These are phyloP conservation scores for Rhazya stricta DNA, from an alignment of 257 asterid species.

Conservation along the genomic window DNA sequence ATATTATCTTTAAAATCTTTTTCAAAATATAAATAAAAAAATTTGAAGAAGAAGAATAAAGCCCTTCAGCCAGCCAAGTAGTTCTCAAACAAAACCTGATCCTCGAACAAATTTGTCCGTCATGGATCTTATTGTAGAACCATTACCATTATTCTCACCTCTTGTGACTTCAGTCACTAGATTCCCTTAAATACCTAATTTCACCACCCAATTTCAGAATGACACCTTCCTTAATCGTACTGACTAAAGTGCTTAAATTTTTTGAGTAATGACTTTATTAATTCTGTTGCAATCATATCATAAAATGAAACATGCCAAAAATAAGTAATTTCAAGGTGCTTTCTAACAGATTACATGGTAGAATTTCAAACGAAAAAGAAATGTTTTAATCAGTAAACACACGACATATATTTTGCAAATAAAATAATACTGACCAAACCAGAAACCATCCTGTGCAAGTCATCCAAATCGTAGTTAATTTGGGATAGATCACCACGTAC, in stretches of 20 bases:
- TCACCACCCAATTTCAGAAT: background rate
- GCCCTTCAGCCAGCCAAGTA: background rate
- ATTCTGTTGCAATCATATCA: background rate
- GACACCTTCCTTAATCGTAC: background rate
- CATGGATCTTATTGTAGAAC: background rate
- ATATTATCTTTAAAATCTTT: too few species aligned
- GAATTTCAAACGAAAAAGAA: background rate
- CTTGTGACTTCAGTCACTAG: background rate
- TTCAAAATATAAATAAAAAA: too few species aligned
- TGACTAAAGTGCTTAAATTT: background rate
- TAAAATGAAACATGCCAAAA: background rate
- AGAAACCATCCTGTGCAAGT: conserved; percentile 49
- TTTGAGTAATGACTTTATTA: background rate
- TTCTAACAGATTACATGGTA: background rate
- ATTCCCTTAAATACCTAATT: background rate
- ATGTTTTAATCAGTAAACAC: background rate
- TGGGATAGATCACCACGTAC: conserved; percentile 54
- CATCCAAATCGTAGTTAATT: conserved; percentile 48
- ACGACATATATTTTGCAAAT: background rate
- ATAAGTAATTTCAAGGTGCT: background rate
- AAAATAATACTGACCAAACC: conserved; percentile 54
- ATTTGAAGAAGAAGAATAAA: background rate
- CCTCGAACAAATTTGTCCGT: background rate
- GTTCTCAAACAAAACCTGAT: background rate
- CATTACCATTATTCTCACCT: background rate